Evolutionary conservation across 176 grass and related monocot species (phyloP).

Genomic region (Saccharum spontaneum): DNA sequence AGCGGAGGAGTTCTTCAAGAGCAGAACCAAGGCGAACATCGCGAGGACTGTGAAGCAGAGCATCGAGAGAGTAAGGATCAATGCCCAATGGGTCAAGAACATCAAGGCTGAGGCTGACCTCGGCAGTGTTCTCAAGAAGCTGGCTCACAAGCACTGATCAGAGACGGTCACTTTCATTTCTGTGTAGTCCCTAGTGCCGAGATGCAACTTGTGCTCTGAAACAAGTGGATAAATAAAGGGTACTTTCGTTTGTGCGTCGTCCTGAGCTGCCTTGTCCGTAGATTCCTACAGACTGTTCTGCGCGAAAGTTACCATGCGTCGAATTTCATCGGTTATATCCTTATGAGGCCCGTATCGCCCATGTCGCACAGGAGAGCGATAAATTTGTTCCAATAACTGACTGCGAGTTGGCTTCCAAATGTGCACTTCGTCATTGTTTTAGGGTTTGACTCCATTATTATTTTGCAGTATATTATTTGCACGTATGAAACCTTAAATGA

Average conservation of each 20-base stretch:
- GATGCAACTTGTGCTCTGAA: not conserved
- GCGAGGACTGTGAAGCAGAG: conserved; percentile 86
- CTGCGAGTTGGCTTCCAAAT: too few relatives aligned
- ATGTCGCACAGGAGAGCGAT: too few relatives aligned
- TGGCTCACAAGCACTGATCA: conserved; percentile 40
- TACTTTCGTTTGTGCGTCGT: not conserved
- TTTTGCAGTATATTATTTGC: too few relatives aligned
- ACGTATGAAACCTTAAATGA: too few relatives aligned
- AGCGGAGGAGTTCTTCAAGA: conserved; percentile 76
- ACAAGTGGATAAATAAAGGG: conserved; percentile 16
- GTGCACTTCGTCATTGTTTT: too few relatives aligned
- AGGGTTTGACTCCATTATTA: too few relatives aligned
- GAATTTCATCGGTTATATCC: not conserved
- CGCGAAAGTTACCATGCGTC: not conserved
- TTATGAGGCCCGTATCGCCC: not conserved
- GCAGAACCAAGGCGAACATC: conserved; percentile 62
- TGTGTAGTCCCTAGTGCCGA: not conserved
- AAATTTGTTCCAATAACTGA: too few relatives aligned
- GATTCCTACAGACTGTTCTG: not conserved
- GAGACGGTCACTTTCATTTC: not conserved
- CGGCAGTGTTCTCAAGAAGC: conserved; percentile 48
- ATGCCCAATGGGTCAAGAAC: conserved; percentile 74
- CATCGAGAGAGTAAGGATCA: conserved; percentile 77
- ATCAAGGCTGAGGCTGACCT: conserved; percentile 64
- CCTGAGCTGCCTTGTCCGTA: not conserved